Evolutionary conservation across 805 yeast genomes (phyloP).

Genomic region (Alloascoidea hylecoeti): DNA sequence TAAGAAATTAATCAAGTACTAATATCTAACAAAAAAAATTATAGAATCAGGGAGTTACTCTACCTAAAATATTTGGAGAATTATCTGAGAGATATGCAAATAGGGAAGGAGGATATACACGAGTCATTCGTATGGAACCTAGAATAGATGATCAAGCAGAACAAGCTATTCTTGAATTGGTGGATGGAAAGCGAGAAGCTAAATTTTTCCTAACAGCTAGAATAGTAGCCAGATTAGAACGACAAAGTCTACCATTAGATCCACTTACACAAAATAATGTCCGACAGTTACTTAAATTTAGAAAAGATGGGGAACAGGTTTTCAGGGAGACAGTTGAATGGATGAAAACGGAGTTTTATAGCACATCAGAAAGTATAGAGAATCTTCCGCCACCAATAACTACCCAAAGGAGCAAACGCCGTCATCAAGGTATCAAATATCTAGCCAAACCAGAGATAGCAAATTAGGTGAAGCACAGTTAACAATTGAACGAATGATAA

Average conservation of each 20-base stretch:
- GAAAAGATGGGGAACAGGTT: conserved; percentile 33
- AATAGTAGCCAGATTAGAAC: conserved; percentile 66
- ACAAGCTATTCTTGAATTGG: conserved; percentile 77
- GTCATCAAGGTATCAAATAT: too few relatives aligned
- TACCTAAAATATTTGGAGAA: conserved; percentile 56
- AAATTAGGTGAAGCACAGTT: too few relatives aligned
- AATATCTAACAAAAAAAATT: too few relatives aligned
- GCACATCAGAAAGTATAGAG: conserved; percentile 8
- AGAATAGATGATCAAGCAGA: conserved; percentile 85
- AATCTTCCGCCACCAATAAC: conserved; percentile 16
- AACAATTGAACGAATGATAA: too few relatives aligned
- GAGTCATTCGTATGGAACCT: conserved; percentile 73
- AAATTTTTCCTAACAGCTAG: conserved; percentile 70
- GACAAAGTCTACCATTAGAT: conserved; percentile 41
- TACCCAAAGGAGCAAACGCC: too few relatives aligned
- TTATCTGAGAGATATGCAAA: conserved; percentile 46
- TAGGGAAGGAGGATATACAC: conserved; percentile 73
- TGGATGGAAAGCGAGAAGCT: conserved; percentile 62
- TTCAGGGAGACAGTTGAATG: conserved; percentile 52
- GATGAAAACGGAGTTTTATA: conserved; percentile 31
- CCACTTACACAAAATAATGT: conserved; percentile 42
- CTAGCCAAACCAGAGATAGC: too few relatives aligned
- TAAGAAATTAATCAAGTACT: too few relatives aligned
- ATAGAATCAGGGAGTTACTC: conserved; percentile 18
- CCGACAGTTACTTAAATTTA: conserved; percentile 27